Evolutionary conservation across 2,329 filamentous ascomycete genomes (phyloP), one percentile per base, ranked within the genome.

Genomic region (Leptographium galeiforme): DNA sequence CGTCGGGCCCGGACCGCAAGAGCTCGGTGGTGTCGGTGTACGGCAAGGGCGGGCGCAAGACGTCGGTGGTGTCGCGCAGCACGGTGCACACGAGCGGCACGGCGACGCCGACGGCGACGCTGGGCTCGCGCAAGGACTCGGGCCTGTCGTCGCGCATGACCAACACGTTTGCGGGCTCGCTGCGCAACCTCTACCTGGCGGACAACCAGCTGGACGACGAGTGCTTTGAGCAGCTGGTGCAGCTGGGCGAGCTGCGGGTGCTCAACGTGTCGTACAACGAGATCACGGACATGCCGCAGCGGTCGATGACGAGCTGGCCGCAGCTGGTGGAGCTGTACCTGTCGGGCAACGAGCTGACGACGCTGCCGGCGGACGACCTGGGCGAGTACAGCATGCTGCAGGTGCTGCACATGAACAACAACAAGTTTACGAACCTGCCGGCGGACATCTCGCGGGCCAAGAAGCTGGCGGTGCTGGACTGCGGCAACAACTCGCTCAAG

Each of bases 211-310:
- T 98, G 30, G 87, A 93, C 53, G 93, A 97, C 61, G 91, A 97
- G 61, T 86, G 95, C 0, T 97, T 97, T 64, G 89, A 96, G 59
- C 87, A 97, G 66, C 76, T 98, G 46, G 87, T 82, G 0, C 73
- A 91, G 4, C 77, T 97, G 5, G 77, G 82, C 2, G 93, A 97
- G 67, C 70, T 98, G 51, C 83, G 91, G 25, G 79, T 95, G 30
- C 77, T 98, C 55, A 98, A 98, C 61, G 69, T 98, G 36, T 95
- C 91, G 0, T 97, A 96, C 70, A 98, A 98, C 61, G 85, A 90
- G 58, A 78, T 98, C 48, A 90, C 87, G 56, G 93, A 98, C 61
- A 85, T 98, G 68, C 93, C 93, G 3, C 84, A 89, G 54, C 79
- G 90, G 53, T 87, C 89, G 2, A 84, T 98, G 62, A 86, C 85